Base-by-base conservation (phyloP, 495 filamentous ascomycete species). In the Immersiella caudata region DNA sequence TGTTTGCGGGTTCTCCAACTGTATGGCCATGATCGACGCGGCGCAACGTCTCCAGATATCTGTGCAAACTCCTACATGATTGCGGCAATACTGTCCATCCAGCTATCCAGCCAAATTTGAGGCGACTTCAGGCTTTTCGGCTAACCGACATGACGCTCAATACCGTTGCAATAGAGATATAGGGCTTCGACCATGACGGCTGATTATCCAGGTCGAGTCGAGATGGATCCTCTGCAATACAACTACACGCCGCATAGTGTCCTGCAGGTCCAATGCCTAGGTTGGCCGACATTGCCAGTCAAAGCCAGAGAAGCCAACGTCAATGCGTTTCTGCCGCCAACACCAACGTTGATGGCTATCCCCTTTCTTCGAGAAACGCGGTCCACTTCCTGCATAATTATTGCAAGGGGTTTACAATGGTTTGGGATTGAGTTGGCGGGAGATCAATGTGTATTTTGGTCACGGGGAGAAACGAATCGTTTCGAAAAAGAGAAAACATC, bases 311-410 rank as follows among this genome's bases (percentile, higher is more conserved):
- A 59, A 25, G 25, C 62, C 62, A 51, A 64, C 29, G 70, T 68
- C 70, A 71, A 68, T 71, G 70, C 66, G 70, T 68, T 68, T 71
- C 66, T 33, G 29, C 29, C 63, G 33, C 69, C 62, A 52, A 22
- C 52, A 20, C 21, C 52, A 8, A 33, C 25, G 5, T 33, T 9
- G 26, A 12, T 6, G 49, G 40, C 46, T 35, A 26, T 21, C 49
- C 51, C 26, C 26, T 64, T 33, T 29, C 56, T 59, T 59, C n/a
- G 24, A 22, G 9, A 26, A 55, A 55, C 24, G 20, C 14, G 52
- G 52, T n/a, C 52, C 52, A 22, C 52, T n/a, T 55, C 21, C 14
- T n/a, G 52, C 52, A 55, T 55, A 33, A n/a, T 21, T 55, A 59
- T 29, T 59, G 33, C 22, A 1, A 52, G 56, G 56, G 25, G 18